A percentile compares a stretch with the other conserved stretches of the same genome.
These are phyloP conservation scores for Niveomyces coronatus DNA, from an alignment of 2,329 filamentous ascomycete species.

Conservation along the genomic window DNA sequence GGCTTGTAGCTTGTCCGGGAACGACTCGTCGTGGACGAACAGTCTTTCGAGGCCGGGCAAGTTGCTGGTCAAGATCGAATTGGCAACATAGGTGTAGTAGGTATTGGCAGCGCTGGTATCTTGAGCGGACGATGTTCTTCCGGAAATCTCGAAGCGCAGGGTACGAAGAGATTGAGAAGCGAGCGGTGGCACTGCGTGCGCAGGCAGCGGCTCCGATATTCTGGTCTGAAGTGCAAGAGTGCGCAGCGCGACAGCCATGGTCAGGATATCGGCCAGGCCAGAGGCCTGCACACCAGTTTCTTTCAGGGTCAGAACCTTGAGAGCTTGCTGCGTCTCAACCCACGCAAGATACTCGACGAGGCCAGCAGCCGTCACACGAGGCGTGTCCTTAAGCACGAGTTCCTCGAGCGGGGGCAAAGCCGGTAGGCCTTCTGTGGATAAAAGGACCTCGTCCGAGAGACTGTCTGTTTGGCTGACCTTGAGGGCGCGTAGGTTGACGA, in stretches of 20 bases:
- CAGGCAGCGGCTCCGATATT: slow-evolving; percentile 39
- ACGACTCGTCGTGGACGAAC: slow-evolving; percentile 77
- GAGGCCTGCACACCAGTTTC: slow-evolving; percentile 59
- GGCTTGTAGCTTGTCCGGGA: slow-evolving; percentile 70
- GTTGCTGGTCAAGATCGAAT: slow-evolving; percentile 66
- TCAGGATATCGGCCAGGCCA: slow-evolving; percentile 50
- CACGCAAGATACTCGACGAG: slow-evolving; percentile 57
- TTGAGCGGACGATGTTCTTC: slow-evolving; percentile 44
- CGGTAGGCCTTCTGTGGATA: slow-evolving; percentile 52
- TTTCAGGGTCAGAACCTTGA: slow-evolving; percentile 60
- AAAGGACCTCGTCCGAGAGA: slow-evolving; percentile 70
- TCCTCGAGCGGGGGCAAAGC: slow-evolving; percentile 66
- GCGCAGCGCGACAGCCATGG: slow-evolving; percentile 44
- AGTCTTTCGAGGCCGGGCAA: slow-evolving; percentile 66
- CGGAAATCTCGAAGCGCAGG: slow-evolving; percentile 75
- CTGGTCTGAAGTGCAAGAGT: slow-evolving; percentile 45
- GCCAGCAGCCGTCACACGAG: slow-evolving; percentile 61
- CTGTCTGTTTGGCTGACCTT: slow-evolving; percentile 60
- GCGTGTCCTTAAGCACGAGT: slow-evolving; percentile 61
- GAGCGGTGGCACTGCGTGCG: slow-evolving; percentile 47
- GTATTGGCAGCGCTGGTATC: slow-evolving; percentile 44
- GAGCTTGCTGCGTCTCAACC: slow-evolving; percentile 45
- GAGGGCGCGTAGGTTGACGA: slow-evolving; percentile 60
- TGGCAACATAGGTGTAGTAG: slow-evolving; percentile 79
- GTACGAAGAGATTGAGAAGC: slow-evolving; percentile 58